A percentile compares a stretch with the other conserved stretches of the same genome.
phyloP scores from a whole-genome alignment of 371 early-diverging fungal species.

The Coemansia sp. region DNA sequence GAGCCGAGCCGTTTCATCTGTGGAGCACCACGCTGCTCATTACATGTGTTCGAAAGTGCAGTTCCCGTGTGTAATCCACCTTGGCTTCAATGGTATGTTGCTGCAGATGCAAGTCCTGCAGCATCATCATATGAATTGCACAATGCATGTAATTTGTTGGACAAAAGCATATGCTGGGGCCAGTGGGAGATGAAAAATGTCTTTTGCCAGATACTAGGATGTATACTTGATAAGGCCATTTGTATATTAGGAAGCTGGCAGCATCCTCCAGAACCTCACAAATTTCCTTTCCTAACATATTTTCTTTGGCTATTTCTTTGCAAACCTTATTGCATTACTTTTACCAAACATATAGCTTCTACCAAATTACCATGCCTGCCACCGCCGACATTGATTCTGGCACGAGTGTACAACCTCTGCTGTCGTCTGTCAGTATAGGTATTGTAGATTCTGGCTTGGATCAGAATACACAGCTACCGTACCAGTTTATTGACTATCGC shows the following conservation, averaged over 20 bases:
- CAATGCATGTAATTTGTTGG: neutral
- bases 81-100: too few relatives aligned
- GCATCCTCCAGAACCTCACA: neutral
- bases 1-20: neutral
- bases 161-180: neutral
- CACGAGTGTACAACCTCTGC: neutral
- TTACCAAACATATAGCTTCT: neutral
- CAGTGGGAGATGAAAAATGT: neutral
- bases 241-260: neutral
- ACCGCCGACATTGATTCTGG: neutral
- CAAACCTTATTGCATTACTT: neutral
- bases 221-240: neutral
- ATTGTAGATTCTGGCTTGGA: neutral
- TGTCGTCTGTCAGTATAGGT: neutral
- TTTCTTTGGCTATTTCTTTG: neutral
- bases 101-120: neutral
- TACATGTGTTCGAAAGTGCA: too few relatives aligned
- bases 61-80: too few relatives aligned
- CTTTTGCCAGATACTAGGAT: neutral
- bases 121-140: neutral
- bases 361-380: constrained; percentile 5
- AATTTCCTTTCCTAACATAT: neutral
- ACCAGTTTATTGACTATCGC: constrained; percentile 44
- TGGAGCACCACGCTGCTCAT: too few relatives aligned
- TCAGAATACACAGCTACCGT: neutral